Base-by-base conservation (phyloP, 805 yeast species). In the Candida sonorensis region DNA sequence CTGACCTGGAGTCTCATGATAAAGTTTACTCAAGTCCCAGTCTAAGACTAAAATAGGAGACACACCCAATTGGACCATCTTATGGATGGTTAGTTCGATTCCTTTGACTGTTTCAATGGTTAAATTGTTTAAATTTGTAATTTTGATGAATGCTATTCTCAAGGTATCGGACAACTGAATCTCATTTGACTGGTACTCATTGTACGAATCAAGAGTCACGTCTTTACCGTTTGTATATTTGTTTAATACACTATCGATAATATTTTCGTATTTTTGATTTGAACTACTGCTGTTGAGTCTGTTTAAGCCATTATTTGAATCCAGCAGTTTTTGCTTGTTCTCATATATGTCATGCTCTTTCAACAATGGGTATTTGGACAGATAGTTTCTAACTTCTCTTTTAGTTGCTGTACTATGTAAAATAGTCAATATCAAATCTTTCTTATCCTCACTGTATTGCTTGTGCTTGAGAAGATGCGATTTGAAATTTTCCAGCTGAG, bases 401-500 rank as follows among this genome's bases (percentile, higher is more conserved):
- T 86, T 88, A 1, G 97, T 90, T 5, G 97, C 94, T 4, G 97
- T 84, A 2, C 95, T 79, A 48, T 80, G 80, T 36, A 90, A 64
- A 16, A 90, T 87, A 2, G 96, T 78, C 12, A 86, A 61, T n/a
- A 90, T 79, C 31, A 90, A 61, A 34, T 83, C 84, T 42, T 75
- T 67, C 42, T 75, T 77, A 13, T 73, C 70, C 28, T 65, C 59
- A 7, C 72, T 67, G n/a, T 42, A 25, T 16, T 39, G 39, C 28
- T 42, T 38, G 34, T 55, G 55, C 31, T 42, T 50, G 9, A 34
- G 34, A 8, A 55, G 19, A 30, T 51, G 52, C 10, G 61, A 55
- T 24, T 40, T 42, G 35, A 55, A 51, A 33, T 25, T 31, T 12
- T 37, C 33, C n/a, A 44, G 29, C 13, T 32, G 37, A 18, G 42